Base-by-base conservation (phyloP, 768 basidiomycete genomes). In the Boletus bicolor region DNA sequence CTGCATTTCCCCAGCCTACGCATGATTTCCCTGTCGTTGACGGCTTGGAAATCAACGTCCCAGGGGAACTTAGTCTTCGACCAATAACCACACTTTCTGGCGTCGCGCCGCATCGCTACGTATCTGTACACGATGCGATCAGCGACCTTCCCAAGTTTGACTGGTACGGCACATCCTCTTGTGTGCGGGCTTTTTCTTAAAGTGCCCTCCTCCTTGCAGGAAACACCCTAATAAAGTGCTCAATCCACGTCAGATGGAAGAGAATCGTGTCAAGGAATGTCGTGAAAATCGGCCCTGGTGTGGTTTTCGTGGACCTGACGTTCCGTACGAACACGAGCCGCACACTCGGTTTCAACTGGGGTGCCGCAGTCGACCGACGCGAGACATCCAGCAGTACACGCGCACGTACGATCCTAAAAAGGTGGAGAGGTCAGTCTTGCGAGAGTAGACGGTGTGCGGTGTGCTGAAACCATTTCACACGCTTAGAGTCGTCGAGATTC, bases 81-180 rank as follows among this genome's bases (percentile, higher is more conserved):
- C 80, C 83, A 0, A 79, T 88, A 17, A 73, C 72, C 12, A 75
- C 77, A 0, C 63, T 69, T 4, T 55, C 61, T 21, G 88, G 89
- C 0, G 77, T 75, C 2, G 84, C 84, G 1, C 79, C 81, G 0
- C 82, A 85, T 65, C 74, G 72, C 8, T 75, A 75, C 59, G 81
- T 91, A 21, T 80, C 82, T 0, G 79, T 91, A 41, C 78, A 81
- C 21, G 89, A 91, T 64, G 88, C 90, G 1, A 89, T 92, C 47
- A 73, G 78, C 3, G 91, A 93, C 65, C 73, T 93, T 9, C 83
- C 81, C 3, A 77, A 69, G 4, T 93, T 86, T 66, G 86, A 93
- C 54, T 92, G 89, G 91, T 89, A 64, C 9, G 75, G 3, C 50
- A 7, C n/a, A 14, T 46, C 32, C 34, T 38, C 19, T 7, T 17